A percentile compares a stretch with the other conserved stretches of the same genome.
These are phyloP conservation scores for Saccharomycopsis javanensis DNA, from an alignment of 805 yeast genomes.

Conservation along the genomic window DNA sequence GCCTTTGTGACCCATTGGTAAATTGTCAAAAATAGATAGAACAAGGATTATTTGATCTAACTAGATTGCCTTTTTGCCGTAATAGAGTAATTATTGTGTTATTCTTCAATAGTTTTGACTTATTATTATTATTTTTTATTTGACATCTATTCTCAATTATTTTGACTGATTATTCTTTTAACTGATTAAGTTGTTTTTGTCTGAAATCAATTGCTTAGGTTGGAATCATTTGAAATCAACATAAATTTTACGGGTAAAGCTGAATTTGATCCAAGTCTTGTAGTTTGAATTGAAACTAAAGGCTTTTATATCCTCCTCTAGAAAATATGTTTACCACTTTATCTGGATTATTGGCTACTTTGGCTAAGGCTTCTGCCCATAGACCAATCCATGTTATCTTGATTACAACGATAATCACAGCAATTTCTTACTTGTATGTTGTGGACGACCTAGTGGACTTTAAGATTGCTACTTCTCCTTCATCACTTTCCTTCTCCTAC, in stretches of 20 bases:
- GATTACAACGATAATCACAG: slow-evolving; percentile 60
- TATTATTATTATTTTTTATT: too few relatives aligned
- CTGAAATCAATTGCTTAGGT: too few relatives aligned
- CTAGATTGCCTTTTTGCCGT: background rate
- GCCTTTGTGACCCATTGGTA: background rate
- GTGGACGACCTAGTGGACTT: slow-evolving; percentile 52
- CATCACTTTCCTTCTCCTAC: slow-evolving; percentile 25
- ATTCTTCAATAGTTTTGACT: too few relatives aligned
- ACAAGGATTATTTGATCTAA: background rate
- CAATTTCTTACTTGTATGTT: slow-evolving; percentile 68
- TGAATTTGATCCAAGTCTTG: too few relatives aligned
- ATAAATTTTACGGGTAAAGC: too few relatives aligned
- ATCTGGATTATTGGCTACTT: slow-evolving; percentile 34
- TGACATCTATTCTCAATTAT: background rate
- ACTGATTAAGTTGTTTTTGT: too few relatives aligned
- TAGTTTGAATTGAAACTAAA: too few relatives aligned
- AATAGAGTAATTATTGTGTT: too few relatives aligned
- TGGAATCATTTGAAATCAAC: too few relatives aligned
- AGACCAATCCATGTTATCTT: slow-evolving; percentile 84
- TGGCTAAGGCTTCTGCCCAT: slow-evolving; percentile 51
- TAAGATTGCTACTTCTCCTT: slow-evolving; percentile 19
- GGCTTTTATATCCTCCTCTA: too few relatives aligned
- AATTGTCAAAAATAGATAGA: background rate
- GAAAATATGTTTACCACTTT: background rate
- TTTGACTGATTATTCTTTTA: too few relatives aligned